A percentile compares a stretch with the other conserved stretches of the same genome.
These are phyloP conservation scores for Trametes polyzona DNA, from an alignment of 1,284 basidiomycete species.

Conservation along the genomic window DNA sequence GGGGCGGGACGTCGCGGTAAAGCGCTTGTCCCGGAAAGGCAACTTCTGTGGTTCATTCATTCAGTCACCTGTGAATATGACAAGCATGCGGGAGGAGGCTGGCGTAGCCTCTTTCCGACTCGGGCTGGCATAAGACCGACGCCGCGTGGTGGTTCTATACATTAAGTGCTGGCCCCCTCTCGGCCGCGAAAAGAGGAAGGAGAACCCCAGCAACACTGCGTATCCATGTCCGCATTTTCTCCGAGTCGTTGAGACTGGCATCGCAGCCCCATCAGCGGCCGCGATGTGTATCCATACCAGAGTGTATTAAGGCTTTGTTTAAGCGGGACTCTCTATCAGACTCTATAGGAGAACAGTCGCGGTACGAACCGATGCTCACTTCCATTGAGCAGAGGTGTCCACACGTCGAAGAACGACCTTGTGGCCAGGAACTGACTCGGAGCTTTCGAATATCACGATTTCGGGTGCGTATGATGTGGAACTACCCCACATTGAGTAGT, in stretches of 20 bases:
- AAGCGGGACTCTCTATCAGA: not conserved
- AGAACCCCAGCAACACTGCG: no score
- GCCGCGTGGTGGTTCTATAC: no score
- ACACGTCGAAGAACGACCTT: not conserved
- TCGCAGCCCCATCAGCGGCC: not conserved
- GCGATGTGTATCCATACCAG: slow-evolving; percentile 7
- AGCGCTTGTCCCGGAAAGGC: slow-evolving; percentile 7
- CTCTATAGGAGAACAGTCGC: no score
- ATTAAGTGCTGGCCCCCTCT: no score
- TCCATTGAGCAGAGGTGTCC: not conserved
- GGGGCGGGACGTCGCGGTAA: not conserved
- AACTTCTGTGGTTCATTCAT: slow-evolving; percentile 17
- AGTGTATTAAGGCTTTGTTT: not conserved
- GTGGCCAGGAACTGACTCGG: no score
- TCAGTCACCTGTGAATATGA: no score
- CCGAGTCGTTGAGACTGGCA: not conserved
- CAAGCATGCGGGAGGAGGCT: no score
- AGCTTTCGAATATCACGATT: not conserved
- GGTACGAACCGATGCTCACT: not conserved
- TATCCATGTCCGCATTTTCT: slow-evolving; percentile 13
- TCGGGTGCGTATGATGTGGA: not conserved
- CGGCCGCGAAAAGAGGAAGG: not conserved
- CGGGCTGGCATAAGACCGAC: no score
- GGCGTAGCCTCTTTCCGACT: no score
- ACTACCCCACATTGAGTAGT: no score